A percentile compares a stretch with the other conserved stretches of the same genome.
Evolutionary conservation across 805 yeast genomes (phyloP).

Genomic region (Candida bentonensis): DNA sequence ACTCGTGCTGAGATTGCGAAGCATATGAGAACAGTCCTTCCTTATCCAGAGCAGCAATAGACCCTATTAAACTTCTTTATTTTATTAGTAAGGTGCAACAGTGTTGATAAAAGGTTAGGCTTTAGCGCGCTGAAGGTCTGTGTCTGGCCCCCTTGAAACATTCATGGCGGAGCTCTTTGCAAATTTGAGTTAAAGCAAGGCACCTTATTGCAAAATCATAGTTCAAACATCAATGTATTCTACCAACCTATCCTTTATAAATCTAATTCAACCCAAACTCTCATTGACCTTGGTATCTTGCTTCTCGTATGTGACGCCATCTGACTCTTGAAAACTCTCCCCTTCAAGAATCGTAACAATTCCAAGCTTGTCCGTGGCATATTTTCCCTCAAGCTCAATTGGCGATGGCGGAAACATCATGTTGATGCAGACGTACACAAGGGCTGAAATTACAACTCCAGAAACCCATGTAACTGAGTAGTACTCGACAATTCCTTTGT

Average conservation of each 20-base stretch:
- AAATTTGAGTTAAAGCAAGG: too few species aligned
- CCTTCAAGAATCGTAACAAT: background rate
- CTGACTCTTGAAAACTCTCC: background rate
- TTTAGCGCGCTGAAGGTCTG: too few species aligned
- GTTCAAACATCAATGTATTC: too few species aligned
- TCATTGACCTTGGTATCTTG: background rate
- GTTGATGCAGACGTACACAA: slow-evolving; percentile 4
- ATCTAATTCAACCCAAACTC: background rate
- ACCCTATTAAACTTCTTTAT: too few species aligned
- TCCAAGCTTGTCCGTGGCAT: background rate
- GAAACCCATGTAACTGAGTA: slow-evolving; percentile 6
- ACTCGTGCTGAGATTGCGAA: slow-evolving; percentile 26
- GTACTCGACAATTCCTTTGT: slow-evolving; percentile 7
- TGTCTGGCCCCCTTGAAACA: too few species aligned
- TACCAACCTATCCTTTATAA: background rate
- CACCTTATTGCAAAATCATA: too few species aligned
- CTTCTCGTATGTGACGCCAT: background rate
- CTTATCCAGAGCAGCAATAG: too few species aligned
- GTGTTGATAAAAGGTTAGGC: too few species aligned
- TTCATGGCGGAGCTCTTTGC: too few species aligned
- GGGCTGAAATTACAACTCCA: slow-evolving; percentile 5
- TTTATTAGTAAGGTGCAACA: too few species aligned
- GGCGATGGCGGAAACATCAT: slow-evolving; percentile 1
- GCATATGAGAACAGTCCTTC: slow-evolving; percentile 1
- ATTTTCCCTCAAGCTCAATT: background rate